Base-by-base conservation (phyloP, 148 eudicot species). In the Rhododendron ferrugineum region DNA sequence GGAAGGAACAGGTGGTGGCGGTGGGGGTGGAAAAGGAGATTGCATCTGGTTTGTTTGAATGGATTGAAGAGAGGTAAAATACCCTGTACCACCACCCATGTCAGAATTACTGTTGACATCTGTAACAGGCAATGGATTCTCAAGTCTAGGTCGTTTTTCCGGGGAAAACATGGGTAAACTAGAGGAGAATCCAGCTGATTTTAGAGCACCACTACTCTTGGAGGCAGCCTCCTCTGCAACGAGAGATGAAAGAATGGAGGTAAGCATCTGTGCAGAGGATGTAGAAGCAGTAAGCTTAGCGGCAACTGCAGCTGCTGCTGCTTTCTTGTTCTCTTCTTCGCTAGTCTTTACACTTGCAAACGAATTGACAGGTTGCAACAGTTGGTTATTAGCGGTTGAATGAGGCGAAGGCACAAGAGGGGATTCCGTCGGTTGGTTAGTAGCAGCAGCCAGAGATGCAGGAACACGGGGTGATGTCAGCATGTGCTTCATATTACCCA, bases 221-320 rank as follows among this genome's bases (percentile, higher is more conserved):
- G 94, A 91, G 50, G 98, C 98, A 77, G 93, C 95, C 84, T 96
- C 94, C 91, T 95, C 97, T 10, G 99, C 99, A 79, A 91, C 96
- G n/a, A 96, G 91, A 82, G 98, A 95, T 15, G 99, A 96, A 75
- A 96, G 93, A 74, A 95, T 90, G 22, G 98, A 95, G 2, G 97
- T 88, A 73, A 96, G 93, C 99, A 96, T 94, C 89, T 93, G 94
- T 0, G 98, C 98, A 47, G 99, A 96, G 32, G 99, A 96, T 18
- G 97, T 89, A 44, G 98, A 96, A 52, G 99, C 96, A 49, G 99
- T 88, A 70, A 96, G 99, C 90, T 93, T 95, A 28, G 98, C 98
- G 70, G 96, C 99, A 87, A 96, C 93, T 26, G 98, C 97, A 18
- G 99, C 99, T 3, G 98, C 99, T 4, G 95, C 90, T 5, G 99